Base-by-base conservation (phyloP, 2,329 filamentous ascomycete genomes). In the Lasiodiplodia sp. region DNA sequence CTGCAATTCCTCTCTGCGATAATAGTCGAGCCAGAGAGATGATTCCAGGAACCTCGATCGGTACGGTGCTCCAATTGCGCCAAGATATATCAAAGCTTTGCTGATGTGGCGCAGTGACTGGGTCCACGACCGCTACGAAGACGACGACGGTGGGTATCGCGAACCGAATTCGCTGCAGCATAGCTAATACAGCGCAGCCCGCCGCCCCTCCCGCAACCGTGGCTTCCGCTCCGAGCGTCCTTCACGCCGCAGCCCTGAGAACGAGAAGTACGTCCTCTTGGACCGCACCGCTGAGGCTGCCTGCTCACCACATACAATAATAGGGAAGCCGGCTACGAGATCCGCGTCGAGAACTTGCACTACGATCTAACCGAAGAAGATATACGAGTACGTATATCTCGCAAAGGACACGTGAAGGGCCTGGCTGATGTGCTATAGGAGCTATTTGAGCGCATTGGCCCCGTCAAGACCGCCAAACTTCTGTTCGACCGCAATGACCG, bases 121-220 rank as follows among this genome's bases (percentile, higher is more conserved):
- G 94, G 93, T 97, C 74, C 94, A 97, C 79, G 93, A 97, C 83
- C 92, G 90, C 78, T 97, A 89, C 79, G 92, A 96, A 79, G 92
- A 93, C 76, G 87, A 90, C 79, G 68, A 70, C 58, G 69, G 68
- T 69, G 51, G 52, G 64, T 63, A 38, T 37, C 40, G 18, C 34
- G 70, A 34, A 56, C 67, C 66, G 47, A 49, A 72, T 57, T 64
- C 76, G 73, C 72, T 69, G 68, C 37, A 47, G 66, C 63, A 71
- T 62, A 57, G 70, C 67, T 69, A 38, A 69, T 58, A 18, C 25
- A 14, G 44, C 3, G 12, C 51, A 73, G 70, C 69, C 55, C 73
- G 73, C 28, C 70, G 71, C 40, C 66, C 71, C 66, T 55, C 69
- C 21, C 71, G 71, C 49, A 66, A 60, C 51, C 49, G 55, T n/a